Evolutionary conservation across 2,329 filamentous ascomycete species (phyloP).

Genomic region (Botrytis fragariae): DNA sequence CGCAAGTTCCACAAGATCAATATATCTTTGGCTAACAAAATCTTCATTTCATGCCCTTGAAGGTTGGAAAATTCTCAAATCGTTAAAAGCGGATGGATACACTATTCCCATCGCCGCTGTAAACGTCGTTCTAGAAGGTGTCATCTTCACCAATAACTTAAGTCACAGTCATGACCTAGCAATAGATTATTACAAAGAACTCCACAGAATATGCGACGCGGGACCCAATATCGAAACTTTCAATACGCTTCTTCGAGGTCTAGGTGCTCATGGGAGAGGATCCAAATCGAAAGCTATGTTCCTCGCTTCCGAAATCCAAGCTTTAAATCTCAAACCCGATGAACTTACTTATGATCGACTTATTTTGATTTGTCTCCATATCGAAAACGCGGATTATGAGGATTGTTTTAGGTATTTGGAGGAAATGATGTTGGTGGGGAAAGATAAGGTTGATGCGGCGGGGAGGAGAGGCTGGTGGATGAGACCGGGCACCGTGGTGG

Average conservation of each 20-base stretch:
- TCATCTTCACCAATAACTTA: slow-evolving; percentile 35
- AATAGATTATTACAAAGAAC: slow-evolving; percentile 58
- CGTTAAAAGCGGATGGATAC: slow-evolving; percentile 49
- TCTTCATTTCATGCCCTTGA: slow-evolving; percentile 45
- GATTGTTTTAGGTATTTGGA: slow-evolving; percentile 49
- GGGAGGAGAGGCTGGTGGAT: slow-evolving; percentile 37
- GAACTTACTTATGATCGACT: slow-evolving; percentile 61
- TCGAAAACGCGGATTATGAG: slow-evolving; percentile 43
- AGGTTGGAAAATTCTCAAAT: slow-evolving; percentile 56
- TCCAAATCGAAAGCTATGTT: slow-evolving; percentile 58
- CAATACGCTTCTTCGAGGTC: slow-evolving; percentile 55
- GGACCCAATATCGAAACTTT: slow-evolving; percentile 55
- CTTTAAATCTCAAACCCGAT: slow-evolving; percentile 53
- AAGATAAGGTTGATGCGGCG: slow-evolving; percentile 29
- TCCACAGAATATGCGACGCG: slow-evolving; percentile 50
- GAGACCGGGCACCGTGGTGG: slow-evolving; percentile 32
- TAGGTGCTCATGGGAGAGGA: slow-evolving; percentile 26
- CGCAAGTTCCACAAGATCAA: slow-evolving; percentile 58
- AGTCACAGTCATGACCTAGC: slow-evolving; percentile 47
- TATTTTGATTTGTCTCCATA: slow-evolving; percentile 52
- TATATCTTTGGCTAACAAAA: slow-evolving; percentile 56
- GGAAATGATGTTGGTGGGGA: slow-evolving; percentile 47
- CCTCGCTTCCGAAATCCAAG: slow-evolving; percentile 59
- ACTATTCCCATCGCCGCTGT: slow-evolving; percentile 51
- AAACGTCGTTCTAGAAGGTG: slow-evolving; percentile 44